Evolutionary conservation across 2,329 filamentous ascomycete species (phyloP), one percentile per base, ranked within the genome.

Genomic region (Cordyceps sp.): DNA sequence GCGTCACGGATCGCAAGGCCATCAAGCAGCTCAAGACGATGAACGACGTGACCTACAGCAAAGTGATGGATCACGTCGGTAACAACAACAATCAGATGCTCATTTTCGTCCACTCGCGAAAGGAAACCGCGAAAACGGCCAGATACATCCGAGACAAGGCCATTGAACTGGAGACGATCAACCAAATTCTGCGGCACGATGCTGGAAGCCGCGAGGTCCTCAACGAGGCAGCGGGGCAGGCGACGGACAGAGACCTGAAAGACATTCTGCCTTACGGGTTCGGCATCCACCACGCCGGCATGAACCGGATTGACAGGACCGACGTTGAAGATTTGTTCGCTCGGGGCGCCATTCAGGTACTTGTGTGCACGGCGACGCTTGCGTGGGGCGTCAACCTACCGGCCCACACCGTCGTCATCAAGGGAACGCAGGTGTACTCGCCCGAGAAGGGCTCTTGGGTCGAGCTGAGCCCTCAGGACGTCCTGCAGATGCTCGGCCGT

Each of bases 1-100:
- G 90, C 33, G 81, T 98, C 27, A 94, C 88, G 0, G 90, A 98
- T 44, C 92, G 90, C 60, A 96, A 96, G 54, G 82, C 90, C 6
- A 98, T 98, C 59, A 98, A 96, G 58, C 90, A 98, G 54, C 64
- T 98, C 33, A 94, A 96, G 66, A 92, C 82, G 1, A 98, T 98
- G 90, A 98, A 98, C 49, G 90, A 98, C 45, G 86, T 98, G 33
- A 94, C 85, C 36, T 98, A 98, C 55, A 92, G 78, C 41, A 98
- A 98, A 55, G 86, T 94, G 19, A 71, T 98, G 33, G 90, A 98
- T 54, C 88, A 96, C 49, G 88, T 94, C 20, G 90, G 90, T 6
- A 77, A 79, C 36, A 79, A 92, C 47, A 75, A 82, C 40, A 93
- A 98, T 46, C 90, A 98, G 54, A 94, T 98, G 86, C 73, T 98